Conservation (phyloP, 2,329 filamentous ascomycete species). For the Grosmannia serpens region DNA sequence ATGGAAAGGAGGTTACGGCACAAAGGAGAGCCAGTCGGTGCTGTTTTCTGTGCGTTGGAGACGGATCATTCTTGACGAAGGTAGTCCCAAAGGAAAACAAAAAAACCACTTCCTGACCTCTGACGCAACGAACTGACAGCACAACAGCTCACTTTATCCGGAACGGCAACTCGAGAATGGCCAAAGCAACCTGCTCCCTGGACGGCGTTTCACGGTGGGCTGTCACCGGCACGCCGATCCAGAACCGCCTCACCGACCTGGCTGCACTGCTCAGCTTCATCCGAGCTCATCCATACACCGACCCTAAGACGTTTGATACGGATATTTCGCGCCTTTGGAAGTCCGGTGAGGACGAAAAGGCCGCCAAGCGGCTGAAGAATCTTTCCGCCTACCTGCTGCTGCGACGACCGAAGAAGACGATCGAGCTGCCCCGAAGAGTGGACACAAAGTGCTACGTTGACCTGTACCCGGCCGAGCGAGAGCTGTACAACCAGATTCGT, state of each 20-base stretch:
- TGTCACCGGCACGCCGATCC: constrained; percentile 37
- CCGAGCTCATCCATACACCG: constrained; percentile 27
- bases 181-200: constrained; percentile 26
- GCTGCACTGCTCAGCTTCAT: constrained; percentile 31
- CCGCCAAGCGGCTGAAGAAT: constrained; percentile 25
- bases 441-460: constrained; percentile 24
- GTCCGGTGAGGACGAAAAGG: constrained; percentile 21
- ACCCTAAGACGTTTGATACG: constrained; percentile 24
- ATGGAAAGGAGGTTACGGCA: constrained; percentile 14
- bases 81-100: too few relatives aligned
- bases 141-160: constrained; percentile 29
- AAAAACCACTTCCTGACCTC: neutral
- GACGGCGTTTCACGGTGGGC: constrained; percentile 18
- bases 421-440: constrained; percentile 24
- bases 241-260: constrained; percentile 32
- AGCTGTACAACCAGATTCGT: constrained; percentile 22
- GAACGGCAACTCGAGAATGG: constrained; percentile 21
- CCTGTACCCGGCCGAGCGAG: constrained; percentile 23
- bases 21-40: constrained; percentile 3
- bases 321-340: constrained; percentile 29
- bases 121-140: too few relatives aligned
- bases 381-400: constrained; percentile 27
- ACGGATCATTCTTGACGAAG: constrained; percentile 28
- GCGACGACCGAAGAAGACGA: constrained; percentile 24
- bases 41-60: constrained; percentile 26